A percentile compares a stretch with the other conserved stretches of the same genome.
phyloP scores from a whole-genome alignment of 164 flowering plant species.

The Annona squamosa region DNA sequence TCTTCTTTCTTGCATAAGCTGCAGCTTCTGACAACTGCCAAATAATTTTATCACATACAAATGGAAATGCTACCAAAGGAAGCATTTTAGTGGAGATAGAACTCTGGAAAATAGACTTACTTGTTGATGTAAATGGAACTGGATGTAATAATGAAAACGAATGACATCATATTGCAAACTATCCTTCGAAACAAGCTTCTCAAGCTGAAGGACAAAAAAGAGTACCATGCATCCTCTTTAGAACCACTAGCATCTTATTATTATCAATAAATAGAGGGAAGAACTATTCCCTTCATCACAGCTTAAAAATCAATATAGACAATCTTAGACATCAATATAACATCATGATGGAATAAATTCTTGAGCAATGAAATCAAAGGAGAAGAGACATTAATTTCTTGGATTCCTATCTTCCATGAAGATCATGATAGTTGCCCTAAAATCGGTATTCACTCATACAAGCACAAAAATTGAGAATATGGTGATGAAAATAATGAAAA shows the following conservation, averaged over 20 bases:
- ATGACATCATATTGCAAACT: slow-evolving; percentile 70
- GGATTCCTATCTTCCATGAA: neutral
- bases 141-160: slow-evolving; percentile 81
- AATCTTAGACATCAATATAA: neutral
- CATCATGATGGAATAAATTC: neutral
- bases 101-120: slow-evolving; percentile 30
- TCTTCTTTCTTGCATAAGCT: slow-evolving; percentile 75
- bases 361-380: neutral
- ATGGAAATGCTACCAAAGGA: neutral
- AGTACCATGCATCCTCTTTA: neutral
- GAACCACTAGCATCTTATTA: neutral
- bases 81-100: neutral
- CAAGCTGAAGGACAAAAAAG: slow-evolving; percentile 51
- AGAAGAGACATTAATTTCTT: neutral
- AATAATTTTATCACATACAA: neutral
- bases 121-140: slow-evolving; percentile 78
- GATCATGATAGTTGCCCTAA: too few relatives aligned
- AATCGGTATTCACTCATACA: neutral
- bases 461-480: neutral
- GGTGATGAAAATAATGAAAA: neutral
- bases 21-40: slow-evolving; percentile 79
- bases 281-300: neutral
- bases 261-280: neutral
- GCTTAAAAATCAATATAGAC: too few relatives aligned
- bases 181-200: slow-evolving; percentile 72